Evolutionary conservation across 2,329 filamentous ascomycete genomes (phyloP).

Genomic region (Trichoderma aggressivum): DNA sequence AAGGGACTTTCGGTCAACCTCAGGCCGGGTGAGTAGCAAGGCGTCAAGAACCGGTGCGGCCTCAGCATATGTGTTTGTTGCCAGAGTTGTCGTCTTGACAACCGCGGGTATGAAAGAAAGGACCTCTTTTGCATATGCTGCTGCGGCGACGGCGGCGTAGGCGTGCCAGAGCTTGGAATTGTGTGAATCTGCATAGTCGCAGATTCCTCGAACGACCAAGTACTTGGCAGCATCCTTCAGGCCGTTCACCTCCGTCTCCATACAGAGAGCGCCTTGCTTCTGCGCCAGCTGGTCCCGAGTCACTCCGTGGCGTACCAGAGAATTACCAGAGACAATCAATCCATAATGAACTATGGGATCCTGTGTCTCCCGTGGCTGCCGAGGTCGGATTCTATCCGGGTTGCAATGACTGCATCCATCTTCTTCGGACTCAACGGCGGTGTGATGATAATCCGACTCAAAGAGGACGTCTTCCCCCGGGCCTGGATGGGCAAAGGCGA

Average conservation of each 20-base stretch:
- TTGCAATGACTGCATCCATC: not conserved
- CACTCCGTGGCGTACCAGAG: not conserved
- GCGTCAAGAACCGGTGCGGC: not conserved
- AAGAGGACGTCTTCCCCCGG: constrained; percentile 5
- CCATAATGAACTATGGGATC: not conserved
- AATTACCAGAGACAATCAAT: not conserved
- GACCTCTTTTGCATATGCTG: constrained; percentile 1
- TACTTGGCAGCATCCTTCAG: not conserved
- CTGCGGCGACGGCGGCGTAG: not conserved
- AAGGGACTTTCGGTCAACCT: not conserved
- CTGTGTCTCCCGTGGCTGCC: not conserved
- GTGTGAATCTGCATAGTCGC: constrained; percentile 1
- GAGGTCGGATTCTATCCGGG: not conserved
- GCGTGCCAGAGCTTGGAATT: not conserved
- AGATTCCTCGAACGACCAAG: not conserved
- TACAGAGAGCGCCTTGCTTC: not conserved
- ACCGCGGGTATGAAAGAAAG: not conserved
- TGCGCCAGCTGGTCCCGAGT: not conserved
- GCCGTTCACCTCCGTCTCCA: not conserved
- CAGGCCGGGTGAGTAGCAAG: not conserved
- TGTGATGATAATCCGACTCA: not conserved
- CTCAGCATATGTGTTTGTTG: constrained; percentile 3
- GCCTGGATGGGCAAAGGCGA: not conserved
- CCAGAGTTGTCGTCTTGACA: not conserved
- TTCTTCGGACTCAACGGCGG: not conserved